These are phyloP conservation scores for Microbotryomycetes sp. DNA, from an alignment of 1,284 basidiomycete genomes.

Conservation along the genomic window DNA sequence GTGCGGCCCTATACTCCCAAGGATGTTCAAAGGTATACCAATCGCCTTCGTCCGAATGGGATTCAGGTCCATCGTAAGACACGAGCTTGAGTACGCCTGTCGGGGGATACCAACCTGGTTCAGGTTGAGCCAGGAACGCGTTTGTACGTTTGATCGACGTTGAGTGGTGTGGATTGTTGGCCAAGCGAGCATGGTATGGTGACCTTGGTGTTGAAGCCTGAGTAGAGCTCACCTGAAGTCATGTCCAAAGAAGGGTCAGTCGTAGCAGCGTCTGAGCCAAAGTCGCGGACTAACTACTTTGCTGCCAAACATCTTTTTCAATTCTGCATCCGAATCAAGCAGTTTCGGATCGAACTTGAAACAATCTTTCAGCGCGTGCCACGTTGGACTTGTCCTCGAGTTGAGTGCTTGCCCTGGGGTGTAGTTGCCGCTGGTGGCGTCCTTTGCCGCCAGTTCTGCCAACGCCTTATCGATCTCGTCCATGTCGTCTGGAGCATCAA, in stretches of 20 bases:
- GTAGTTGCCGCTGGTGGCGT: slow-evolving; percentile 35
- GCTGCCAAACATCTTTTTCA: slow-evolving; percentile 84
- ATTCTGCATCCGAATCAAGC: slow-evolving; percentile 78
- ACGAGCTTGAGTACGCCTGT: slow-evolving; percentile 54
- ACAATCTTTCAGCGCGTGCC: slow-evolving; percentile 17
- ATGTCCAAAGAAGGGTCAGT: background rate
- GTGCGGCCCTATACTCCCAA: slow-evolving; percentile 69
- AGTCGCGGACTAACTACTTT: slow-evolving; percentile 61
- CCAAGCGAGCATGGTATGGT: slow-evolving; percentile 30
- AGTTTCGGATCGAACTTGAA: slow-evolving; percentile 61
- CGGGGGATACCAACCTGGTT: slow-evolving; percentile 45
- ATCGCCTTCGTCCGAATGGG: slow-evolving; percentile 49
- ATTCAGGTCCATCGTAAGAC: slow-evolving; percentile 24
- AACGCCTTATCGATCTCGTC: slow-evolving; percentile 78
- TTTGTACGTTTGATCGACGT: slow-evolving; percentile 35
- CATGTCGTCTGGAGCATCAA: slow-evolving; percentile 37
- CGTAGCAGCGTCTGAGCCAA: background rate
- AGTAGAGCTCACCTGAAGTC: slow-evolving; percentile 5
- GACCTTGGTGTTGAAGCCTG: slow-evolving; percentile 32
- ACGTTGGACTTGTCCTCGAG: slow-evolving; percentile 10
- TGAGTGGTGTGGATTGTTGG: slow-evolving; percentile 37
- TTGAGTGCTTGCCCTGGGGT: background rate
- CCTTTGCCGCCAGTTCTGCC: slow-evolving; percentile 72
- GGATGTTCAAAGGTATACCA: slow-evolving; percentile 85
- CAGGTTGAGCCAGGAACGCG: slow-evolving; percentile 39